phyloP scores from a whole-genome alignment of 176 grass and related monocot species.

The Olyra latifolia region DNA sequence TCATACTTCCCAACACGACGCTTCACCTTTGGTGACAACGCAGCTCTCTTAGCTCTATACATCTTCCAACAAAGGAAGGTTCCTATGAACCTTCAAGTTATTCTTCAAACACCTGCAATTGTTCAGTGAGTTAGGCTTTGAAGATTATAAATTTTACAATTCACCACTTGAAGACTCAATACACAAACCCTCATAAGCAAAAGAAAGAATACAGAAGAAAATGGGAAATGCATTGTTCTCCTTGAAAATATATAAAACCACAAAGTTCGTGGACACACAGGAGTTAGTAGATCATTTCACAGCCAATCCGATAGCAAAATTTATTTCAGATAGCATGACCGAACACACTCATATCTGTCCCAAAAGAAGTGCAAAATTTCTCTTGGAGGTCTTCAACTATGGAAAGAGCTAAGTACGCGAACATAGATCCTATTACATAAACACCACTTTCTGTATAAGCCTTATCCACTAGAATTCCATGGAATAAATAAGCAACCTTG shows the following conservation, averaged over 20 bases:
- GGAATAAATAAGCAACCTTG: not conserved
- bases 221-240: not conserved
- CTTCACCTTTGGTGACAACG: slow-evolving; percentile 79
- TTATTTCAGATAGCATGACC: not conserved
- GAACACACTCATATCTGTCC: not conserved
- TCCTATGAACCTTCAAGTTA: slow-evolving; percentile 33
- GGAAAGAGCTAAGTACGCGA: not conserved
- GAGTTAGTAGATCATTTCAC: not conserved
- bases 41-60: slow-evolving; percentile 69
- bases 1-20: slow-evolving; percentile 92
- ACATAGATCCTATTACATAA: not conserved
- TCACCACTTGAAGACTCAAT: not conserved
- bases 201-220: not conserved
- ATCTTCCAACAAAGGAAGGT: slow-evolving; percentile 44
- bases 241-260: not conserved
- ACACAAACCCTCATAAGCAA: not conserved
- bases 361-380: not conserved
- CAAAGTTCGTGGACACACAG: not conserved
- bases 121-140: slow-evolving; percentile 7
- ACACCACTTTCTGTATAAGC: not conserved
- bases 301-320: not conserved
- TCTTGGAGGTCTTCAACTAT: not conserved
- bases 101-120: slow-evolving; percentile 33
- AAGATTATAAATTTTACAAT: not conserved
- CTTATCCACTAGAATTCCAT: not conserved